Conservation (phyloP, 129 eudicot species). For the Flaveria brownii region DNA sequence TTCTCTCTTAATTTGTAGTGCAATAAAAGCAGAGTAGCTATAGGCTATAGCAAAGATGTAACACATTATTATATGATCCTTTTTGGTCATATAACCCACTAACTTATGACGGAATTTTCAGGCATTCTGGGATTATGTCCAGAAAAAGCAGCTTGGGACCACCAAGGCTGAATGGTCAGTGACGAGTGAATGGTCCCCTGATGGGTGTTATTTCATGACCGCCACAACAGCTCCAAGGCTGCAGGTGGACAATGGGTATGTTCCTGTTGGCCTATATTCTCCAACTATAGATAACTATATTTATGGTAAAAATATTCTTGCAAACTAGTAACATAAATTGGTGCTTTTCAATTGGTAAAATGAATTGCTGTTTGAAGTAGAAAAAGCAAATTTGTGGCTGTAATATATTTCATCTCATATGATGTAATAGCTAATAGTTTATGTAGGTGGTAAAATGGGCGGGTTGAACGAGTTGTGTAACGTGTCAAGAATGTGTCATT, state of each 20-base stretch:
- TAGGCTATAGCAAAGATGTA: slow-evolving; percentile 18
- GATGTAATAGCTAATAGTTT: neutral
- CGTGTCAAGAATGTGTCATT: neutral
- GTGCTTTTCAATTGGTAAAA: neutral
- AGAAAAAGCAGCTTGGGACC: slow-evolving; percentile 72
- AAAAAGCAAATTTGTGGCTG: slow-evolving; percentile 1
- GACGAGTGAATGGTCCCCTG: slow-evolving; percentile 97
- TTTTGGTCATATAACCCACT: neutral
- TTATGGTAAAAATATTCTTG: neutral
- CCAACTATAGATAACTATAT: slow-evolving; percentile 7
- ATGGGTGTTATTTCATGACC: slow-evolving; percentile 87
- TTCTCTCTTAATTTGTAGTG: neutral
- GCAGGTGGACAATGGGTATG: slow-evolving; percentile 97
- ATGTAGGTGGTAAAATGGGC: neutral
- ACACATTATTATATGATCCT: slow-evolving; percentile 3
- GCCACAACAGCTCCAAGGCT: slow-evolving; percentile 96
- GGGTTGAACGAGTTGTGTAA: too few relatives aligned
- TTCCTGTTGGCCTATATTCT: slow-evolving; percentile 16
- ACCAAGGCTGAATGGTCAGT: slow-evolving; percentile 96
- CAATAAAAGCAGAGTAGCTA: neutral
- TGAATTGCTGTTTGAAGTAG: neutral
- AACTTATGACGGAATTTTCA: slow-evolving; percentile 34
- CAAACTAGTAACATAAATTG: neutral
- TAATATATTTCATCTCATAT: neutral
- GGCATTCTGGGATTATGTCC: slow-evolving; percentile 91